Conservation (phyloP, 495 filamentous ascomycete species). For the Trichocladium uniseriatum region DNA sequence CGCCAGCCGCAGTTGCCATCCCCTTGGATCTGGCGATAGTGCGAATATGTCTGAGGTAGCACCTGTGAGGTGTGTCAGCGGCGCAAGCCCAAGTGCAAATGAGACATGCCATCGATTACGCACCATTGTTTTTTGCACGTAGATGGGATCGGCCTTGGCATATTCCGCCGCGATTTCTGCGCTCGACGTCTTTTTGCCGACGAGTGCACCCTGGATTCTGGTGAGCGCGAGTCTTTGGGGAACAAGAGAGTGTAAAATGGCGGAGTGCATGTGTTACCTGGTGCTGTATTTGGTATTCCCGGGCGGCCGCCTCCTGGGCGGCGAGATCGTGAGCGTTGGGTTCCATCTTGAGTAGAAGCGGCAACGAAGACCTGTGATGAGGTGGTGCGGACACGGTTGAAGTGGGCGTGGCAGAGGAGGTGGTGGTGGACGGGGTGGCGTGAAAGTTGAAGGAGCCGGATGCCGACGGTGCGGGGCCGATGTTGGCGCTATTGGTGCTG, state of each 20-base stretch:
- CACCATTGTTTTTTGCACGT: slow-evolving; percentile 78
- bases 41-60: slow-evolving; percentile 73
- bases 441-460: slow-evolving; percentile 21
- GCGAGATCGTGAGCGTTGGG: slow-evolving; percentile 32
- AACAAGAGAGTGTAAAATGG: not conserved
- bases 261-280: too few relatives aligned
- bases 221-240: slow-evolving; percentile 6
- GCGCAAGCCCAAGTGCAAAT: not conserved
- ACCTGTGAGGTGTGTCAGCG: slow-evolving; percentile 41
- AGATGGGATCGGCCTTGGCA: slow-evolving; percentile 79
- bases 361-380: slow-evolving; percentile 11
- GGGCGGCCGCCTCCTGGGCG: slow-evolving; percentile 47
- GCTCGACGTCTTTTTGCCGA: slow-evolving; percentile 69
- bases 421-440: slow-evolving; percentile 16
- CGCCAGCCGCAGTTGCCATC: slow-evolving; percentile 98
- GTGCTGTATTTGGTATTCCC: slow-evolving; percentile 57
- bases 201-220: slow-evolving; percentile 60
- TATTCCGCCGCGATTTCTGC: slow-evolving; percentile 77
- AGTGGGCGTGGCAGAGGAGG: slow-evolving; percentile 18
- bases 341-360: slow-evolving; percentile 33
- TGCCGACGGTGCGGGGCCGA: slow-evolving; percentile 28
- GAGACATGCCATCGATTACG: slow-evolving; percentile 6
- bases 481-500: slow-evolving; percentile 18
- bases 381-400: slow-evolving; percentile 18
- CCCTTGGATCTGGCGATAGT: slow-evolving; percentile 78